Conservation (phyloP, 208 protist species). For the Herpetomonas tarakana region DNA sequence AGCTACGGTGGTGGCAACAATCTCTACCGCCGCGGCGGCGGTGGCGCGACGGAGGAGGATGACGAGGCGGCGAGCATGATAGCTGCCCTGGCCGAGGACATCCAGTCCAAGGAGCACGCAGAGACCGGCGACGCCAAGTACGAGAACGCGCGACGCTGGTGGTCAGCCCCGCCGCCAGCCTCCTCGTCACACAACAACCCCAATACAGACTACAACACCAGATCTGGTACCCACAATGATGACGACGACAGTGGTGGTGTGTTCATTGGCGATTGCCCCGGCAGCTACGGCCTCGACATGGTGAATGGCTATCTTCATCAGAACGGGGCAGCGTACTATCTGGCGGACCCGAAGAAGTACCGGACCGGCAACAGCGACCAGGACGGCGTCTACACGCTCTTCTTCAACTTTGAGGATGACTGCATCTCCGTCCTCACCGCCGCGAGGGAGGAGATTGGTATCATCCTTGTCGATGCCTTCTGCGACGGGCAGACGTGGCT, state of each 20-base stretch:
- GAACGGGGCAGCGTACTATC: constrained; percentile 14
- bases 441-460: constrained; percentile 18
- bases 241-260: constrained; percentile 10
- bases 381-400: constrained; percentile 9
- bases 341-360: constrained; percentile 7
- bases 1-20: constrained; percentile 1
- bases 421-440: constrained; percentile 15
- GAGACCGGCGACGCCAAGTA: constrained; percentile 6
- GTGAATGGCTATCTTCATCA: constrained; percentile 10
- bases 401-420: constrained; percentile 26
- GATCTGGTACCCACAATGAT: background rate
- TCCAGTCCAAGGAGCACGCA: background rate
- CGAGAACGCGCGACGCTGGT: constrained; percentile 15
- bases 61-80: constrained; percentile 5
- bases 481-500: constrained; percentile 26
- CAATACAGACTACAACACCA: background rate
- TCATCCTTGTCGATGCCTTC: constrained; percentile 23
- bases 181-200: background rate
- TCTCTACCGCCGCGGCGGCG: background rate
- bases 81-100: background rate
- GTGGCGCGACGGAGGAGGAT: background rate
- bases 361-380: background rate
- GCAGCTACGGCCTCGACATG: constrained; percentile 26
- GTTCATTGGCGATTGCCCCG: constrained; percentile 22
- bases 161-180: background rate